Evolutionary conservation across 148 eudicot genomes (phyloP).

Genomic region (Bassia scoparia): DNA sequence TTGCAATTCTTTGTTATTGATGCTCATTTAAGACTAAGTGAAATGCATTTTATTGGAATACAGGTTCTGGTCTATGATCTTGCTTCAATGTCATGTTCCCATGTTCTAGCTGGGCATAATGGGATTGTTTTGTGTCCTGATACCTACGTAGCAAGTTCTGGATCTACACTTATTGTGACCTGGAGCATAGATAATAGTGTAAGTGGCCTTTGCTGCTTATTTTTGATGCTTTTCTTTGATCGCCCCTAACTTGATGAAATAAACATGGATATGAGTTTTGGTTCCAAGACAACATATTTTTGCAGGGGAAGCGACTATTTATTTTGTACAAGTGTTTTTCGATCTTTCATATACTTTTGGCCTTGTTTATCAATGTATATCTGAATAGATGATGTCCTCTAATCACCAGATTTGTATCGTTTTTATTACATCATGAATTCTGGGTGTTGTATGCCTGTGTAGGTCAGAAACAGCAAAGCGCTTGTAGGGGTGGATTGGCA

Average conservation of each 20-base stretch:
- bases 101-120: conserved; percentile 87
- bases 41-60: conserved; percentile 10
- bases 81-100: conserved; percentile 92
- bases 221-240: background rate
- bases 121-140: conserved; percentile 81
- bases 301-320: background rate
- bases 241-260: background rate
- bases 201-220: conserved; percentile 28
- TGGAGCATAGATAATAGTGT: conserved; percentile 98
- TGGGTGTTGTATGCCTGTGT: conserved; percentile 55
- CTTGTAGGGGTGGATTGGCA: conserved; percentile 89
- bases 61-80: conserved; percentile 91
- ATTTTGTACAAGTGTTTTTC: background rate
- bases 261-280: too few species aligned
- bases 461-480: conserved; percentile 46
- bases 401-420: too few species aligned
- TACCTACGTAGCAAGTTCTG: conserved; percentile 62
- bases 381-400: too few species aligned
- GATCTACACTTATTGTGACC: conserved; percentile 69
- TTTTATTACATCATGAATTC: conserved; percentile 1
- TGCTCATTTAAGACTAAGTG: too few species aligned
- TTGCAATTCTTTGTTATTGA: too few species aligned
- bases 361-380: too few species aligned
- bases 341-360: background rate
- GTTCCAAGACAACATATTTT: too few species aligned